Conservation (phyloP, 2,329 filamentous ascomycete species). For the Xylariaceae sp. region DNA sequence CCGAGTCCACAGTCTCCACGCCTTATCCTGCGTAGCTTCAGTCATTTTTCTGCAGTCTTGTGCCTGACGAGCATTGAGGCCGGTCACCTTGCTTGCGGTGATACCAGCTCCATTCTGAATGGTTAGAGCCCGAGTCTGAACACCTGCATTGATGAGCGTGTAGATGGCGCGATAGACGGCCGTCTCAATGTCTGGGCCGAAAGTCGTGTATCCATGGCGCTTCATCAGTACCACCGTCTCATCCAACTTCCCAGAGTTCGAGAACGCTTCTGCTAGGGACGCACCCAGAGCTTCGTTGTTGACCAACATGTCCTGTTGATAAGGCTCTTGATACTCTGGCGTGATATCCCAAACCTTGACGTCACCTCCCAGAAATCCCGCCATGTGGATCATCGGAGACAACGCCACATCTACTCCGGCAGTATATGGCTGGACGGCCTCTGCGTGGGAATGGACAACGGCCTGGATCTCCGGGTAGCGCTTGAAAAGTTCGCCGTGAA, state of each 20-base stretch:
- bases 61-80: constrained; percentile 2
- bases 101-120: neutral
- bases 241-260: neutral
- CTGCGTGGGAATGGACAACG: constrained; percentile 18
- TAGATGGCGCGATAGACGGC: constrained; percentile 17
- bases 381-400: constrained; percentile 13
- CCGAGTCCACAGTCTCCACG: constrained; percentile 8
- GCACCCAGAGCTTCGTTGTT: constrained; percentile 15
- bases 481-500: constrained; percentile 20
- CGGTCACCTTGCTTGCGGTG: no score
- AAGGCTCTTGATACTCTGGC: constrained; percentile 9
- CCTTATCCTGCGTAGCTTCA: neutral
- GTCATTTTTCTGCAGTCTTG: neutral
- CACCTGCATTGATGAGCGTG: constrained; percentile 10
- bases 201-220: constrained; percentile 18
- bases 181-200: constrained; percentile 10
- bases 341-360: constrained; percentile 17
- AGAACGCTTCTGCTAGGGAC: constrained; percentile 13
- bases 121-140: constrained; percentile 5
- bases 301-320: constrained; percentile 15
- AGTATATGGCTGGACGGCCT: constrained; percentile 14
- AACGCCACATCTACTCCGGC: constrained; percentile 12
- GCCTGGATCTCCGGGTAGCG: constrained; percentile 10
- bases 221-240: constrained; percentile 14
- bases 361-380: constrained; percentile 15